Conservation (phyloP, 1,284 basidiomycete genomes). For the Pholiota adiposa region DNA sequence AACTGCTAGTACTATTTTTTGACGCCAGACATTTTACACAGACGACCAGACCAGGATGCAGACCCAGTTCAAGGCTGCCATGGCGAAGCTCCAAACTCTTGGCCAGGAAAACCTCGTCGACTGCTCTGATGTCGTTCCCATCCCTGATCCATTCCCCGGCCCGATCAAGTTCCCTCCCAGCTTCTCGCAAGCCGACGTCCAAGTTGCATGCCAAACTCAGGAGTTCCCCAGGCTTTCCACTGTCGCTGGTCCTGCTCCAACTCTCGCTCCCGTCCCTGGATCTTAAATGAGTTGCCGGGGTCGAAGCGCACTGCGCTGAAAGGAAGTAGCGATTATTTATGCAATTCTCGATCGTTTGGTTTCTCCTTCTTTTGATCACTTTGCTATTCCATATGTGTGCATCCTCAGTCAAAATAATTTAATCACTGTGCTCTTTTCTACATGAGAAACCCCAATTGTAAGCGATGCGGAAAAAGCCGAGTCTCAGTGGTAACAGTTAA, state of each 20-base stretch:
- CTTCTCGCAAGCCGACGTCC: constrained; percentile 17
- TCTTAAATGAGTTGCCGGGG: background rate
- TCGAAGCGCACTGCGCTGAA: background rate
- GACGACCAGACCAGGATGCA: constrained; percentile 30
- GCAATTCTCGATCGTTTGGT: background rate
- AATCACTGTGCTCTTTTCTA: no score
- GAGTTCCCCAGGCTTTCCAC: constrained; percentile 18
- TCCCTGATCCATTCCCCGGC: constrained; percentile 9
- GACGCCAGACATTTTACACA: background rate
- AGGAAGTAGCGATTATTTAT: background rate
- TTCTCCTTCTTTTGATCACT: background rate
- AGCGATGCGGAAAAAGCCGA: no score
- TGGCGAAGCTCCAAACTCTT: constrained; percentile 28
- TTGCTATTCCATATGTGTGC: no score
- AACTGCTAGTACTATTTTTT: background rate
- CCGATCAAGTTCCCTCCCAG: constrained; percentile 21
- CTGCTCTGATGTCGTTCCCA: constrained; percentile 29
- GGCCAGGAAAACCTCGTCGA: constrained; percentile 28
- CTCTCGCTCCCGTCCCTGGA: constrained; percentile 7
- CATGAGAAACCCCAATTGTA: no score
- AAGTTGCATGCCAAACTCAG: background rate
- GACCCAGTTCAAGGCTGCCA: constrained; percentile 28
- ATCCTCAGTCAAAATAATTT: no score
- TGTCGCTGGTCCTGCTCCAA: constrained; percentile 15
- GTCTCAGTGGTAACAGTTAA: no score